phyloP scores from a whole-genome alignment of 2,329 filamentous ascomycete genomes.

The Sclerotiophoma versabilis region DNA sequence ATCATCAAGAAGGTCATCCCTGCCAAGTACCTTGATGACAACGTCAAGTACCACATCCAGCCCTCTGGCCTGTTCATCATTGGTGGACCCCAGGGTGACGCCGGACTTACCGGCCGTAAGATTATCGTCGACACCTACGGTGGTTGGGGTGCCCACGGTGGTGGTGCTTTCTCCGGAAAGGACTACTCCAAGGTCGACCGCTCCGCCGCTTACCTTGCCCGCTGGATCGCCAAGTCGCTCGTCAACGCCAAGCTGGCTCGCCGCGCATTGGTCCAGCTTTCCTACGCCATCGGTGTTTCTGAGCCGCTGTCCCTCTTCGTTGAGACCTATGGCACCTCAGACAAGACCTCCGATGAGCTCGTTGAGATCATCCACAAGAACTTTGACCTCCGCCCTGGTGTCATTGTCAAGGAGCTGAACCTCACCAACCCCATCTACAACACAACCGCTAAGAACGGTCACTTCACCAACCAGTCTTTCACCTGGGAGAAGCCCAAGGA shows the following conservation, averaged over 20 bases:
- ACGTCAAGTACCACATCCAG: constrained; percentile 98
- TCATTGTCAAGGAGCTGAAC: constrained; percentile 97
- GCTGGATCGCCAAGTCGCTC: constrained; percentile 99
- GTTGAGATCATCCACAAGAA: constrained; percentile 93
- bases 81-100: constrained; percentile 97
- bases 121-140: constrained; percentile 99
- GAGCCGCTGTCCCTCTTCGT: constrained; percentile 98
- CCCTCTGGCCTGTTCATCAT: constrained; percentile 99
- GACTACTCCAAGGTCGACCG: constrained; percentile 99
- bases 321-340: constrained; percentile 94
- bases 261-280: constrained; percentile 94
- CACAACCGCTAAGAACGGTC: constrained; percentile 98
- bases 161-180: constrained; percentile 99
- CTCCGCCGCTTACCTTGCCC: constrained; percentile 94
- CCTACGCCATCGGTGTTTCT: constrained; percentile 98
- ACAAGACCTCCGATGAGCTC: constrained; percentile 88
- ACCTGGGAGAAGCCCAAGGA: constrained; percentile 97
- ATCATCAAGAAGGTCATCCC: constrained; percentile 96
- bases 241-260: constrained; percentile 88
- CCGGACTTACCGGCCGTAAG: constrained; percentile 97
- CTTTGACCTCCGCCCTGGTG: constrained; percentile 97
- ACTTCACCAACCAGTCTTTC: constrained; percentile 99
- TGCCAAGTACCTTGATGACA: constrained; percentile 86
- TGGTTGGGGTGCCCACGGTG: constrained; percentile 99
- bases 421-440: constrained; percentile 96